Conservation (phyloP, 2,329 filamentous ascomycete species). For the Samsoniella hepiali region DNA sequence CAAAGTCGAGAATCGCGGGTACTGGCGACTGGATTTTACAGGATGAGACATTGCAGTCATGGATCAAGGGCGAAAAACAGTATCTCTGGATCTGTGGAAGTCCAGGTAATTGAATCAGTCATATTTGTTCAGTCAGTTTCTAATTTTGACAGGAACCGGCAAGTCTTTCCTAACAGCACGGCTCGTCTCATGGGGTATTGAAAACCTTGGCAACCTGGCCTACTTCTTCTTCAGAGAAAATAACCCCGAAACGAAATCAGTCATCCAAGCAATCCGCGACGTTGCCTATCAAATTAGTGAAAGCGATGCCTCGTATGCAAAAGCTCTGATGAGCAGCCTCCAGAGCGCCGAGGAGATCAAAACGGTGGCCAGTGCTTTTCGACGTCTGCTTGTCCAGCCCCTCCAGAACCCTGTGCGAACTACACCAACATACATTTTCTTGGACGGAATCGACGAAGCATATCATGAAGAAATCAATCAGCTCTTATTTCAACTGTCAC, state of each 20-base stretch:
- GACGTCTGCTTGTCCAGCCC: slow-evolving; percentile 39
- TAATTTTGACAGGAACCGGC: slow-evolving; percentile 34
- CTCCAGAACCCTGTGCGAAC: slow-evolving; percentile 32
- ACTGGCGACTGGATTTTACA: slow-evolving; percentile 46
- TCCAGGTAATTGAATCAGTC: slow-evolving; percentile 31
- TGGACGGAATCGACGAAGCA: slow-evolving; percentile 48
- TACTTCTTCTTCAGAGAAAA: slow-evolving; percentile 50
- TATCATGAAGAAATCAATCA: slow-evolving; percentile 36
- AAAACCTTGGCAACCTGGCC: slow-evolving; percentile 34
- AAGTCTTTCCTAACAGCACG: slow-evolving; percentile 45
- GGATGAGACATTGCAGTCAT: slow-evolving; percentile 38
- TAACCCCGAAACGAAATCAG: slow-evolving; percentile 43
- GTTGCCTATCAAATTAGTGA: slow-evolving; percentile 47
- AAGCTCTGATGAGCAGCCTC: slow-evolving; percentile 35
- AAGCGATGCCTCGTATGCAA: slow-evolving; percentile 43
- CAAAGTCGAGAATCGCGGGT: slow-evolving; percentile 36
- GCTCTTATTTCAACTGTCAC: slow-evolving; percentile 35
- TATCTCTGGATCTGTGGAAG: slow-evolving; percentile 45
- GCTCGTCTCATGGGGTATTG: slow-evolving; percentile 40
- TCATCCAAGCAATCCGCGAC: slow-evolving; percentile 44
- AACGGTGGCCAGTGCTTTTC: slow-evolving; percentile 43
- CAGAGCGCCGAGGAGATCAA: slow-evolving; percentile 40
- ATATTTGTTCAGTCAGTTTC: background rate
- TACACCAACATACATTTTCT: slow-evolving; percentile 40
- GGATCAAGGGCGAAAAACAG: slow-evolving; percentile 37